Evolutionary conservation across 106 monocot genomes (phyloP), one percentile per base, ranked within the genome.

Genomic region (Chionographis japonica): DNA sequence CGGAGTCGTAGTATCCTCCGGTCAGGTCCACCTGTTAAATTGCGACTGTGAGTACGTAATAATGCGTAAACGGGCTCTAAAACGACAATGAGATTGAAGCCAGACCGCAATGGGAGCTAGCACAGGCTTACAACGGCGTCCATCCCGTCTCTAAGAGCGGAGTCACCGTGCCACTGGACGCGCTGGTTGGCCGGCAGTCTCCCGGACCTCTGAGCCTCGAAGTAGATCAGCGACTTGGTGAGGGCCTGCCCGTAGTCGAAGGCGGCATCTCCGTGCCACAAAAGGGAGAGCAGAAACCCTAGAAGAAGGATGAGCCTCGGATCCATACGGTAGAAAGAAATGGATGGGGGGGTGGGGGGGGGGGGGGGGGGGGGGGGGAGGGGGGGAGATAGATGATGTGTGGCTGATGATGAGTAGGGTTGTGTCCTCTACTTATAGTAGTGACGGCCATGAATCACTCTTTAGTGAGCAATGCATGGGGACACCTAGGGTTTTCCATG

Each of bases 1-100:
- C 93, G 0, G 89, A 49, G 59, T 94, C 93, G 62, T 80, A 94
- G 73, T 94, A 95, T 16, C 94, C 94, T 54, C 94, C 88, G 2
- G 70, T 74, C 2, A 95, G 86, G 53, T 95, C 85, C 2, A 90
- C 72, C 94, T 94, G 54, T 40, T 49, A 20, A 50, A 4, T 2
- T 9, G 4, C 37, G 8, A 17, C 6, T 4, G 10, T 36, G 2
- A 9, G 6, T 13, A 8, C 4, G 3, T 17, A 11, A 10, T 10
- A 8, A 8, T 35, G 10, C 4, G 3, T 37, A 36, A 1, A 36
- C 27, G 7, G 3, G 8, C 37, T 10, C 10, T 36, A 50, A 17
- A 16, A 18, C 20, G 20, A 4, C 2, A 55, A 14, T 2, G 13
- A 35, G 15, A 40, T 17, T 6, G 17, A 1, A 12, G n/a, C n/a